Base-by-base conservation (phyloP, 441 rosid species). In the Euphorbia schlechtendalii region DNA sequence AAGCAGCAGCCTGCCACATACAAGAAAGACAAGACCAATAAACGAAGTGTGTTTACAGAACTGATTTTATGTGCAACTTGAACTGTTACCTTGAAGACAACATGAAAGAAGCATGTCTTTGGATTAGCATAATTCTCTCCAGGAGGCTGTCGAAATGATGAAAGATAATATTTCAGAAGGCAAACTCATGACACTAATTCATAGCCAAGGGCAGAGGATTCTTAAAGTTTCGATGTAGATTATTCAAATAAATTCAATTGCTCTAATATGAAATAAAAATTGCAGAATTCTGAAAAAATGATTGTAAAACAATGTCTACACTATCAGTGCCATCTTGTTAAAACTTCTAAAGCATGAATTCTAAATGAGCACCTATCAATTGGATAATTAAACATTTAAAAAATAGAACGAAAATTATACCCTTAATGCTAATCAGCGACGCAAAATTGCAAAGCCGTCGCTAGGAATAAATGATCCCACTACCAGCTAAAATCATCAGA, bases 101-200 rank as follows among this genome's bases (percentile, higher is more conserved):
- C 98, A 71, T 95, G 99, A 74, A 95, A 92, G 80, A 92, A 82
- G 75, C 98, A 95, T 27, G 98, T 89, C 82, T 56, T 92, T 20
- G 99, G 99, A 61, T 89, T 95, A 53, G 97, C 91, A 71, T 95
- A 95, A 67, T 92, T 95, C 80, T 95, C 98, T 69, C 72, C 93
- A 41, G 90, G 85, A 72, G 91, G 79, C 99, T 95, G 88, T 76
- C 78, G 58, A 68, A 59, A 62, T 40, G 54, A 28, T 13, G 22
- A 18, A 55, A 28, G 20, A 55, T 21, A 41, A 10, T 0, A 34
- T 41, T 36, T 34, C 3, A 9, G 1, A 45, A 9, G 49, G 14
- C n/a, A 45, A 43, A 30, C 38, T 54, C 25, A 65, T 52, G 18
- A n/a, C 53, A 65, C 8, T 8, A 38, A 63, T 2, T n/a, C n/a